phyloP scores from a whole-genome alignment of 2,329 filamentous ascomycete species.

The Aspergillus spinulosporus region DNA sequence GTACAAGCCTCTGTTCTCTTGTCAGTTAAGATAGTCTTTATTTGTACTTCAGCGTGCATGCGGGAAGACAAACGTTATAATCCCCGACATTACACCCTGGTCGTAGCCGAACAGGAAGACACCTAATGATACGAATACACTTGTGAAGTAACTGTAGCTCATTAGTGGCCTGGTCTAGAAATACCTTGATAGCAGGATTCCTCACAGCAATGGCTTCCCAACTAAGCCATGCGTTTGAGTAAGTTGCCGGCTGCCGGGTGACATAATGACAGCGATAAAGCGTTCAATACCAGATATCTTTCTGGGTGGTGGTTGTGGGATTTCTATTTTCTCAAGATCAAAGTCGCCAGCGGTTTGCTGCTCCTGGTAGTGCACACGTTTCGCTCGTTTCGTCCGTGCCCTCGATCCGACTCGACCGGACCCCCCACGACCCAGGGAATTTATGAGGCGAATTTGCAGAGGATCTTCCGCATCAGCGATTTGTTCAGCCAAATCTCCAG shows the following conservation, averaged over 20 bases:
- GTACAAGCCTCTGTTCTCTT: slow-evolving; percentile 67
- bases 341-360: slow-evolving; percentile 46
- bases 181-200: slow-evolving; percentile 11
- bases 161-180: slow-evolving; percentile 24
- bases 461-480: slow-evolving; percentile 80
- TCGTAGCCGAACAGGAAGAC: slow-evolving; percentile 67
- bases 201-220: slow-evolving; percentile 89
- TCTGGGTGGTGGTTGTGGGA: slow-evolving; percentile 68
- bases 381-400: slow-evolving; percentile 50
- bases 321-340: slow-evolving; percentile 55
- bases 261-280: slow-evolving; percentile 81
- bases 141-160: slow-evolving; percentile 78
- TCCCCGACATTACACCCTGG: slow-evolving; percentile 66
- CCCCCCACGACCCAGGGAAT: slow-evolving; percentile 64
- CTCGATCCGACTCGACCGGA: slow-evolving; percentile 45
- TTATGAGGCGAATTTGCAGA: slow-evolving; percentile 67
- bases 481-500: slow-evolving; percentile 92
- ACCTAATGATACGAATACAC: slow-evolving; percentile 68
- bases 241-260: slow-evolving; percentile 65
- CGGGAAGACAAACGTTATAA: slow-evolving; percentile 60
- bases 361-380: slow-evolving; percentile 68
- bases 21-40: slow-evolving; percentile 18
- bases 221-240: slow-evolving; percentile 85
- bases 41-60: slow-evolving; percentile 10
- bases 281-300: slow-evolving; percentile 67